Conservation (phyloP, 2,329 filamentous ascomycete species). For the Meredithiella fracta region DNA sequence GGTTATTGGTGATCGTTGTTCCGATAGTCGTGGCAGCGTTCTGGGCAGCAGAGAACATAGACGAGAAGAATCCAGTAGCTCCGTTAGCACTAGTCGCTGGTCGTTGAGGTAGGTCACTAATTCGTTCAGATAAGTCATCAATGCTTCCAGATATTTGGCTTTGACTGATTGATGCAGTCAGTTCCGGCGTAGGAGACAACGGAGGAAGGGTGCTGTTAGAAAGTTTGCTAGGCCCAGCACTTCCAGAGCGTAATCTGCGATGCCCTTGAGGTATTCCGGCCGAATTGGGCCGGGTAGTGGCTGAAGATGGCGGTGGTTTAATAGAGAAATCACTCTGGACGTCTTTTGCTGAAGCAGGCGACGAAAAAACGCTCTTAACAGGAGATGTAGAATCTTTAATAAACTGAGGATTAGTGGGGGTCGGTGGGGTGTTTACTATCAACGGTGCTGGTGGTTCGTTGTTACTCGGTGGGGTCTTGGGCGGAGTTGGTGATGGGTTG, state of each 20-base stretch:
- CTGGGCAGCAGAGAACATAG: slow-evolving; percentile 81
- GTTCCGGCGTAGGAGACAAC: slow-evolving; percentile 60
- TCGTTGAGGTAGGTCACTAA: slow-evolving; percentile 2
- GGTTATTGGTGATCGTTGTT: slow-evolving; percentile 53
- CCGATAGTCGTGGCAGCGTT: slow-evolving; percentile 67
- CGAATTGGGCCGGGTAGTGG: slow-evolving; percentile 5
- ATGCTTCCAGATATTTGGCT: not conserved
- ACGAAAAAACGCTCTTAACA: slow-evolving; percentile 13
- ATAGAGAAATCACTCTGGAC: not conserved
- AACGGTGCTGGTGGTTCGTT: slow-evolving; percentile 30
- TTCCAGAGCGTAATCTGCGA: slow-evolving; percentile 14
- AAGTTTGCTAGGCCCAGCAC: slow-evolving; percentile 62
- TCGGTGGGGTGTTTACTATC: slow-evolving; percentile 52
- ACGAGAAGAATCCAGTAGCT: slow-evolving; percentile 72
- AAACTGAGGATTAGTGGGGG: slow-evolving; percentile 33
- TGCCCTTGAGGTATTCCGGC: slow-evolving; percentile 42
- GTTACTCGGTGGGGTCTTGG: slow-evolving; percentile 28
- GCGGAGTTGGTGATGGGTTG: slow-evolving; percentile 21
- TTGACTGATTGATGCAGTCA: not conserved
- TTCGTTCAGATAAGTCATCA: not conserved
- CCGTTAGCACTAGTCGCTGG: slow-evolving; percentile 17
- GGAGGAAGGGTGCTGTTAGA: slow-evolving; percentile 59
- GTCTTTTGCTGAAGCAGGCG: slow-evolving; percentile 5
- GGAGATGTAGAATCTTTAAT: slow-evolving; percentile 17
- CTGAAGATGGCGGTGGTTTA: slow-evolving; percentile 2